phyloP scores from a whole-genome alignment of 1,284 basidiomycete species.

The Trichosporon coremiiforme region DNA sequence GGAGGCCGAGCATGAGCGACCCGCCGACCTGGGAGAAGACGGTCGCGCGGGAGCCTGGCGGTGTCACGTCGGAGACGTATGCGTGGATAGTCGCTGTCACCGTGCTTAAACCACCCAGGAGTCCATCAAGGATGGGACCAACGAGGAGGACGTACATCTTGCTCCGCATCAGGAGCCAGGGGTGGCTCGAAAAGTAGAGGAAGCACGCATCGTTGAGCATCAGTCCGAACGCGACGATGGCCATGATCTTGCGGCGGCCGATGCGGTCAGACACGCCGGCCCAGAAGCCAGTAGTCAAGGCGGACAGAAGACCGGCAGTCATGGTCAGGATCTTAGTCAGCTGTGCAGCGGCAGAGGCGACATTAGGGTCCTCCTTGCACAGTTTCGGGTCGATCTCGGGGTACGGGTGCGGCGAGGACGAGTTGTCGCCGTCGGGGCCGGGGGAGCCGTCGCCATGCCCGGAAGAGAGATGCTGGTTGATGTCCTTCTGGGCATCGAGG shows the following conservation, averaged over 20 bases:
- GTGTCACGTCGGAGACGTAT: conserved; percentile 80
- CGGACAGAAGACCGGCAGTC: conserved; percentile 76
- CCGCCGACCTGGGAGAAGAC: conserved; percentile 74
- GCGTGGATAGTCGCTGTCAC: conserved; percentile 76
- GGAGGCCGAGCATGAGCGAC: conserved; percentile 64
- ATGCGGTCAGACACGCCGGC: conserved; percentile 75
- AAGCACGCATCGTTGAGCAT: conserved; percentile 70
- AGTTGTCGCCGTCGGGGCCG: conserved; percentile 12
- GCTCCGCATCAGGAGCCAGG: conserved; percentile 62
- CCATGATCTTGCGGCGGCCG: conserved; percentile 75
- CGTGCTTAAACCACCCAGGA: conserved; percentile 82
- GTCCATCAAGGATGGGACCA: conserved; percentile 77
- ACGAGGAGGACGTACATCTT: conserved; percentile 73
- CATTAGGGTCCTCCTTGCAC: conserved; percentile 71
- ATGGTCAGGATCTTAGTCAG: conserved; percentile 70
- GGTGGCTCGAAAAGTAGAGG: conserved; percentile 72
- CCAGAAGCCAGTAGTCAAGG: conserved; percentile 86
- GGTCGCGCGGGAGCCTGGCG: conserved; percentile 74
- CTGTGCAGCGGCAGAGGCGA: conserved; percentile 72
- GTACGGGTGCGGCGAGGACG: conserved; percentile 35
- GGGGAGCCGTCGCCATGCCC: background rate
- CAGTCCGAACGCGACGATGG: conserved; percentile 69
- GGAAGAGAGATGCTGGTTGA: conserved; percentile 33
- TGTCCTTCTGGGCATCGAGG: conserved; percentile 44
- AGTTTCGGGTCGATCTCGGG: conserved; percentile 52